Evolutionary conservation across 192 early-diverging fungal genomes (phyloP).

Genomic region (Linnemannia hyalina): DNA sequence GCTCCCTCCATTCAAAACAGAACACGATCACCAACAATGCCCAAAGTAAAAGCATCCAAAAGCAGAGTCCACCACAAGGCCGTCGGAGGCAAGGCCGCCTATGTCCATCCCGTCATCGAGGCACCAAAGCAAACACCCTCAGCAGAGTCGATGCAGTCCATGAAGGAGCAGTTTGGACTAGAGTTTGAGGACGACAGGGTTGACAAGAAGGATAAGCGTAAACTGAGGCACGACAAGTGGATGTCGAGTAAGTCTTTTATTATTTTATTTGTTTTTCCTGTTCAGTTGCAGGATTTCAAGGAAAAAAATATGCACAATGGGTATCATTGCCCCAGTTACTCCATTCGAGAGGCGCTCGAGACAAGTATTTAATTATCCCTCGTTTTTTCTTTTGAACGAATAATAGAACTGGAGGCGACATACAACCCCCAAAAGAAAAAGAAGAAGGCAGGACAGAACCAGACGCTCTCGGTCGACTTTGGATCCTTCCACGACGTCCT

Average conservation of each 20-base stretch:
- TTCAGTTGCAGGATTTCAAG: background rate
- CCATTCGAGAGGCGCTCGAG: no score
- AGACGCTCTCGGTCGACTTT: constrained; percentile 67
- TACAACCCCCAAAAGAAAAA: constrained; percentile 64
- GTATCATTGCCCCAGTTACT: no score
- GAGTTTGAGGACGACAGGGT: constrained; percentile 49
- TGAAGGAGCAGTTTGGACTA: constrained; percentile 51
- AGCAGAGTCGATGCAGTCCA: constrained; percentile 33
- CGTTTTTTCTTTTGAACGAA: background rate
- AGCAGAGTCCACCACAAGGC: constrained; percentile 52
- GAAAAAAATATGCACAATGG: background rate
- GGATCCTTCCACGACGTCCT: constrained; percentile 59
- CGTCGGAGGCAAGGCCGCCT: constrained; percentile 31
- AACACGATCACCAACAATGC: constrained; percentile 18
- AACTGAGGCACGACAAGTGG: constrained; percentile 71
- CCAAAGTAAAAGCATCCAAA: constrained; percentile 51
- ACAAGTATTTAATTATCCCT: background rate
- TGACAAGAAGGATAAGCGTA: constrained; percentile 67
- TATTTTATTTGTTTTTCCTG: background rate
- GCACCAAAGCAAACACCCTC: background rate
- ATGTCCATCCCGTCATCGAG: background rate
- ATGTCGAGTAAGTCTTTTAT: constrained; percentile 64
- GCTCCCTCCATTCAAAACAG: background rate
- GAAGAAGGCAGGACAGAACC: constrained; percentile 61
- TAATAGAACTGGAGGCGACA: constrained; percentile 65